phyloP scores from a whole-genome alignment of 345 rosid species.

The Adansonia digitata region DNA sequence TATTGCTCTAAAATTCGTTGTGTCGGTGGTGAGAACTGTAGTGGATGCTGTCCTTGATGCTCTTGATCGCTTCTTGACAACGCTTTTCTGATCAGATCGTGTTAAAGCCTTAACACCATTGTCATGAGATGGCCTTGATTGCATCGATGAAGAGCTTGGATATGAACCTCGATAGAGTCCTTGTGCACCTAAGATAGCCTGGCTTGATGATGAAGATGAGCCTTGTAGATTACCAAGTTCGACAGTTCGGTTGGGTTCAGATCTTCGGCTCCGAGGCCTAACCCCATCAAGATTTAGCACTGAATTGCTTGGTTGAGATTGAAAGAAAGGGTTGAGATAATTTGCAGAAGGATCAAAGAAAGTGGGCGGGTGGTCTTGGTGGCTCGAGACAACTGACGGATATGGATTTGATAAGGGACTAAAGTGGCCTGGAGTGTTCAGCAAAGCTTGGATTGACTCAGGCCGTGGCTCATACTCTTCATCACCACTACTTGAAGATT shows the following conservation, averaged over 20 bases:
- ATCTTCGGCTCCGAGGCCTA: slow-evolving; percentile 22
- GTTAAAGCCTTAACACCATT: slow-evolving; percentile 15
- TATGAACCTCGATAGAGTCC: slow-evolving; percentile 16
- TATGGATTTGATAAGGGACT: slow-evolving; percentile 21
- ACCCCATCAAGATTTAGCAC: slow-evolving; percentile 27
- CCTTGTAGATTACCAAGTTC: slow-evolving; percentile 14
- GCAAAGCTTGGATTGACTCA: slow-evolving; percentile 30
- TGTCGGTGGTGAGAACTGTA: slow-evolving; percentile 82
- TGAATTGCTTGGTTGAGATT: slow-evolving; percentile 26
- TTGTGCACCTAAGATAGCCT: slow-evolving; percentile 20
- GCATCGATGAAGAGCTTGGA: slow-evolving; percentile 24
- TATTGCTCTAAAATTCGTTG: slow-evolving; percentile 86
- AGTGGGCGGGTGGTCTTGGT: slow-evolving; percentile 20
- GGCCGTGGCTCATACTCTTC: slow-evolving; percentile 56
- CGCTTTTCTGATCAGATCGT: slow-evolving; percentile 25
- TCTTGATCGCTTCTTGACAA: slow-evolving; percentile 58
- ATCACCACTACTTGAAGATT: slow-evolving; percentile 68
- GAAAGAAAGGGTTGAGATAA: slow-evolving; percentile 31
- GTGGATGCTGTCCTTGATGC: slow-evolving; percentile 90
- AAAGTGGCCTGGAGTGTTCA: slow-evolving; percentile 34
- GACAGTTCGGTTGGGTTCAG: slow-evolving; percentile 20
- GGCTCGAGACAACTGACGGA: slow-evolving; percentile 26
- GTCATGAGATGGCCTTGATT: slow-evolving; percentile 13
- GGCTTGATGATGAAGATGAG: slow-evolving; percentile 19
- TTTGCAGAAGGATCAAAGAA: slow-evolving; percentile 32